phyloP scores from a whole-genome alignment of 2,329 filamentous ascomycete genomes.

The Ceratocystis huliohia region DNA sequence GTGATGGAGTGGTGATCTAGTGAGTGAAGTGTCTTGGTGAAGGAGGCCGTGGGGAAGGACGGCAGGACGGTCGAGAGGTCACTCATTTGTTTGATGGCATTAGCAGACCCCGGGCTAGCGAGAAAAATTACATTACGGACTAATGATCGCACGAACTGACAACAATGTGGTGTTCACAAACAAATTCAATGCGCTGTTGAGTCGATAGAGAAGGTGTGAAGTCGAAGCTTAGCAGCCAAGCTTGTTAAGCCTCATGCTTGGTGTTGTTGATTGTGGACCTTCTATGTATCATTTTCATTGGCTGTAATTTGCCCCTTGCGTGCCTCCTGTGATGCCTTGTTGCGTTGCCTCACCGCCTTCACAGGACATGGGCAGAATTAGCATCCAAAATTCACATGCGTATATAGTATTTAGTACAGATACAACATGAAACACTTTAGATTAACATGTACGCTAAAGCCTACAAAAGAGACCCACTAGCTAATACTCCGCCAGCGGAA shows the following conservation, averaged over 20 bases:
- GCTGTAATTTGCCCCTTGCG: slow-evolving; percentile 3
- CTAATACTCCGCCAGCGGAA: slow-evolving; percentile 57
- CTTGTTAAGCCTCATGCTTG: background rate
- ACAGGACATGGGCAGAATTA: background rate
- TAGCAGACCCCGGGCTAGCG: background rate
- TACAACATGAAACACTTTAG: too few species aligned
- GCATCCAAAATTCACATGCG: too few species aligned
- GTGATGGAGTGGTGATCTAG: slow-evolving; percentile 69
- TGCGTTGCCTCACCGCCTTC: background rate
- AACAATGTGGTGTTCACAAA: too few species aligned
- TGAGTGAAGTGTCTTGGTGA: slow-evolving; percentile 61
- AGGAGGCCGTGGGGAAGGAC: slow-evolving; percentile 53
- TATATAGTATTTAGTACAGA: too few species aligned
- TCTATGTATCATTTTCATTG: slow-evolving; percentile 7
- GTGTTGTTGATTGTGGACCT: slow-evolving; percentile 20
- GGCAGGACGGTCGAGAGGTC: slow-evolving; percentile 77
- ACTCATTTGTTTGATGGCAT: slow-evolving; percentile 46
- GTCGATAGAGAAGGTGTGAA: background rate
- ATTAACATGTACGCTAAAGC: background rate
- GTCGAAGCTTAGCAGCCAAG: background rate
- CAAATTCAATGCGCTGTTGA: background rate
- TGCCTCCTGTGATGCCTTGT: background rate
- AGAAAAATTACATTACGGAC: slow-evolving; percentile 1
- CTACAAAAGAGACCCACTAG: background rate
- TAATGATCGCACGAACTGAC: too few species aligned